These are phyloP conservation scores for Xylariaceae sp. DNA, from an alignment of 2,329 filamentous ascomycete species.

Conservation along the genomic window DNA sequence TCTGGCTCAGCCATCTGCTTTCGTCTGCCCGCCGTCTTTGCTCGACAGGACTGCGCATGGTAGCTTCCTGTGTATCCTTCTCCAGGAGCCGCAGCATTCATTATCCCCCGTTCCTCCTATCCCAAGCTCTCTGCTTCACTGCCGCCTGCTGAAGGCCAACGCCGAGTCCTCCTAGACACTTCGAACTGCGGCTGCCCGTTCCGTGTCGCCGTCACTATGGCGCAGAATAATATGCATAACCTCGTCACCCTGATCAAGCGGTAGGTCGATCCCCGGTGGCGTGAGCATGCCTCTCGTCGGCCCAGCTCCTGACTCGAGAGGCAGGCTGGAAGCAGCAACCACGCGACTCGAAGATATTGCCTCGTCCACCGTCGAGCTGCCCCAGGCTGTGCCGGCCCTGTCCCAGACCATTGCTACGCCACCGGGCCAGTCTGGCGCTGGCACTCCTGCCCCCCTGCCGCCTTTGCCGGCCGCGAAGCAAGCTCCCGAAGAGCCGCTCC, in stretches of 20 bases:
- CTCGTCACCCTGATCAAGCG: constrained; percentile 96
- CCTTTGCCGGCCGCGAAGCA: constrained; percentile 33
- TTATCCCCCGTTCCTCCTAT: no score
- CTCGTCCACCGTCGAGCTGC: constrained; percentile 58
- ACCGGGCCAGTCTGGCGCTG: constrained; percentile 24
- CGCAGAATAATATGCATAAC: constrained; percentile 85
- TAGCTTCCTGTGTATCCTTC: no score
- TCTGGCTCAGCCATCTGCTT: no score
- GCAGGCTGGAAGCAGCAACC: constrained; percentile 92
- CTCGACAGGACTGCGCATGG: no score
- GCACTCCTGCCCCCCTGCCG: constrained; percentile 34
- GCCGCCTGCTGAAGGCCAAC: no score
- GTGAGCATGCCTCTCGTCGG: constrained; percentile 3
- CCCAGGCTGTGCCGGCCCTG: constrained; percentile 41
- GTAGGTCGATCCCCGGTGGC: constrained; percentile 44
- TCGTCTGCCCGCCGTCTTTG: no score
- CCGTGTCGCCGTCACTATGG: constrained; percentile 41
- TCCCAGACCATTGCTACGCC: constrained; percentile 31
- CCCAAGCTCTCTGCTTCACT: background rate
- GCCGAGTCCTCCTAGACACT: no score
- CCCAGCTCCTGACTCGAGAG: constrained; percentile 36
- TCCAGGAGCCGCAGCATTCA: no score
- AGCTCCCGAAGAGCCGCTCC: constrained; percentile 48
- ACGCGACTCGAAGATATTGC: constrained; percentile 95
- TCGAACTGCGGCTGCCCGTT: constrained; percentile 1